phyloP scores from a whole-genome alignment of 139 green algal genomes.

The Pedinophyceae sp. region DNA sequence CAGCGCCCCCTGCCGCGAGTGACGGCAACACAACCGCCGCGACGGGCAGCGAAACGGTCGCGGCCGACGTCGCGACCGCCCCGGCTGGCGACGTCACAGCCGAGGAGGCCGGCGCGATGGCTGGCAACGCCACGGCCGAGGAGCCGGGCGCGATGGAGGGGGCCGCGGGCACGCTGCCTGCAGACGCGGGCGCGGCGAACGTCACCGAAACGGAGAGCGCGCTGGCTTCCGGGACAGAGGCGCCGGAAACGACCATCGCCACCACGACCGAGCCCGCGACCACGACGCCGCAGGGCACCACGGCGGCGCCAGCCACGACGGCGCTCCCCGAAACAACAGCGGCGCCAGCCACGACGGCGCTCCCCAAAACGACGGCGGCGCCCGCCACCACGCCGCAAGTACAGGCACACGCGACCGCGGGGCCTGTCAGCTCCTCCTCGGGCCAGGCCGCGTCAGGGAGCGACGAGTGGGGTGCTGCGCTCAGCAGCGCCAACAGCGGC shows the following conservation, averaged over 20 bases:
- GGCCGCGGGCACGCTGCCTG: constrained; percentile 9
- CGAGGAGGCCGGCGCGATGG: no score
- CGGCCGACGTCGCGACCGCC: constrained; percentile 7
- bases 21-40: no score
- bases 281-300: background rate
- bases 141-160: no score
- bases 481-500: no score
- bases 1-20: no score
- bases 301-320: background rate
- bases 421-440: no score
- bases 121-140: no score
- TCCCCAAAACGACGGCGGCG: background rate
- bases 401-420: no score
- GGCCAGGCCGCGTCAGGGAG: no score
- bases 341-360: background rate
- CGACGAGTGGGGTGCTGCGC: no score
- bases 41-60: no score
- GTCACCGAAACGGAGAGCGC: constrained; percentile 7
- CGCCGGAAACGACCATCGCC: no score
- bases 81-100: constrained; percentile 13
- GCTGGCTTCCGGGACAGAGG: constrained; percentile 14
- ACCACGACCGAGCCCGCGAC: background rate
- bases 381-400: background rate
- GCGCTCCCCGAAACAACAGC: background rate
- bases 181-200: constrained; percentile 25